Evolutionary conservation across 169 alveolate genomes (phyloP).

Genomic region (Perkinsus marinus): DNA sequence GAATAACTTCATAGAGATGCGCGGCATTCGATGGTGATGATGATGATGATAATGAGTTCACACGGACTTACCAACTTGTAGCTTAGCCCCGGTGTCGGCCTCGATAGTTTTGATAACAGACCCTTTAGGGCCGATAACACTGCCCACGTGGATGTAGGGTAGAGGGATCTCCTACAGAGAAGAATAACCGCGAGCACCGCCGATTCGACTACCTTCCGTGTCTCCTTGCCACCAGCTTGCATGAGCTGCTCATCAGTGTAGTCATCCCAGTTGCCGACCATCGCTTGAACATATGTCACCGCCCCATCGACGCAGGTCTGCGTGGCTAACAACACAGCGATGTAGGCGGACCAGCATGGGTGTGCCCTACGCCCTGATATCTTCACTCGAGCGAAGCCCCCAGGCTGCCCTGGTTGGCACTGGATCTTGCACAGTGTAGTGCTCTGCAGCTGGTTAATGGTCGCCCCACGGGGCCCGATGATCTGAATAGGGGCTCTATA

Average conservation of each 20-base stretch:
- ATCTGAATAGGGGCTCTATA: not conserved
- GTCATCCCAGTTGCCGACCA: not conserved
- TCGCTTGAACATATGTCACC: not conserved
- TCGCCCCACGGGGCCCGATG: not conserved
- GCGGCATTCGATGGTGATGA: not conserved
- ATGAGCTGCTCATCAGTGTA: not conserved
- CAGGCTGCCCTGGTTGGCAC: not conserved
- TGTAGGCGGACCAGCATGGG: too few species aligned
- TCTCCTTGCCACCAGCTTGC: not conserved
- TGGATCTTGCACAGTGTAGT: not conserved
- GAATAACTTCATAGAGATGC: not conserved
- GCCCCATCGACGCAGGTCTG: not conserved
- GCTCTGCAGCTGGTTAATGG: not conserved
- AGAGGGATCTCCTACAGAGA: not conserved
- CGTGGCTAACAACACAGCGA: not conserved
- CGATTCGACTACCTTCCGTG: not conserved
- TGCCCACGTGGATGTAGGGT: not conserved
- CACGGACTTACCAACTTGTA: not conserved
- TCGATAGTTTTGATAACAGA: not conserved
- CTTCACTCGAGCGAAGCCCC: not conserved
- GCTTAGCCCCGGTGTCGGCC: not conserved
- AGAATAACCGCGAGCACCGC: too few species aligned
- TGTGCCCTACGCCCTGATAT: not conserved
- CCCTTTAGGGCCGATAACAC: not conserved
- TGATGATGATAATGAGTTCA: not conserved